phyloP scores from a whole-genome alignment of 2,329 filamentous ascomycete species.

The Scolecobasidium constrictum region DNA sequence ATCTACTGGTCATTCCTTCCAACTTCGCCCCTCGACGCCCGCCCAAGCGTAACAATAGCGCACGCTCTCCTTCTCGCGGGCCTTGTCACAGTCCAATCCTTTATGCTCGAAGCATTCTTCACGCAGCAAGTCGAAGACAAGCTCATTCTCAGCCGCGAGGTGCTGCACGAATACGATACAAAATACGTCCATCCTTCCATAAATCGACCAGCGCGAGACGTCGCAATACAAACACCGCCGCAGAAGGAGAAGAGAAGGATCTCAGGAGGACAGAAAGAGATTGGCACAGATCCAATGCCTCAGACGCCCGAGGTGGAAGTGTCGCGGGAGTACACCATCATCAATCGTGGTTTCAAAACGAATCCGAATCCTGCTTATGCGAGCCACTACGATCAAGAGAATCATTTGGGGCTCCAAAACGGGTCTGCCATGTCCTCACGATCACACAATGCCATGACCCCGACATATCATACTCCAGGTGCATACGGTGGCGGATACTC shows the following conservation, averaged over 20 bases:
- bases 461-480: slow-evolving; percentile 2
- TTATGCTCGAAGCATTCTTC: slow-evolving; percentile 62
- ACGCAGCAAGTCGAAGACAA: slow-evolving; percentile 78
- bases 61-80: slow-evolving; percentile 68
- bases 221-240: slow-evolving; percentile 62
- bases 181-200: slow-evolving; percentile 89
- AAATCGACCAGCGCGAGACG: slow-evolving; percentile 68
- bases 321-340: slow-evolving; percentile 49
- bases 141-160: slow-evolving; percentile 76
- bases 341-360: slow-evolving; percentile 68
- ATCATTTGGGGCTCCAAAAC: slow-evolving; percentile 13
- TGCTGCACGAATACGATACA: slow-evolving; percentile 88
- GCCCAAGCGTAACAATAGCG: slow-evolving; percentile 76
- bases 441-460: neutral
- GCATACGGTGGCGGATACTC: neutral
- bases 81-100: slow-evolving; percentile 67
- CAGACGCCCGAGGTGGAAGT: slow-evolving; percentile 45
- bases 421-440: neutral
- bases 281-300: slow-evolving; percentile 28
- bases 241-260: slow-evolving; percentile 12
- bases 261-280: slow-evolving; percentile 23
- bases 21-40: slow-evolving; percentile 60
- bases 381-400: slow-evolving; percentile 60
- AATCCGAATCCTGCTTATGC: slow-evolving; percentile 76
- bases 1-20: slow-evolving; percentile 85